Conservation (phyloP, 805 yeast genomes). For the Kodamaea kakaduensis region DNA sequence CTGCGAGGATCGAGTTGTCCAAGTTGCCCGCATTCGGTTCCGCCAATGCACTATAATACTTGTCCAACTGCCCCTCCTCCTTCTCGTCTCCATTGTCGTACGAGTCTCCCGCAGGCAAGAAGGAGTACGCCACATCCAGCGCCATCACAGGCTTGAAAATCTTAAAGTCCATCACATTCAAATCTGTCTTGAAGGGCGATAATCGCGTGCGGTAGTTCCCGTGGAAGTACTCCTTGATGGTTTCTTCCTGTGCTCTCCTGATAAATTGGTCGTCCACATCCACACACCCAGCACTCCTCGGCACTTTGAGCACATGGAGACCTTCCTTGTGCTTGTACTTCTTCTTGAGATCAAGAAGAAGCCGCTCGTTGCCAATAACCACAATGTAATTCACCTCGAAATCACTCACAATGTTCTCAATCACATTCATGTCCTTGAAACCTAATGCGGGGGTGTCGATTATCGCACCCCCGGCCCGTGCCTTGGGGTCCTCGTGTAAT, state of each 20-base stretch:
- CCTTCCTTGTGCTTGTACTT: constrained; percentile 36
- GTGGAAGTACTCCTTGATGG: constrained; percentile 85
- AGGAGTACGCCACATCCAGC: constrained; percentile 34
- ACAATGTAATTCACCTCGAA: constrained; percentile 60
- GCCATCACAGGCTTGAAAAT: constrained; percentile 57
- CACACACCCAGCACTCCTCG: constrained; percentile 72
- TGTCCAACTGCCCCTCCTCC: constrained; percentile 29
- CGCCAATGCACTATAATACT: constrained; percentile 30
- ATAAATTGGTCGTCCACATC: constrained; percentile 66
- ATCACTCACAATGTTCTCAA: constrained; percentile 54
- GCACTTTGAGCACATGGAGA: constrained; percentile 51
- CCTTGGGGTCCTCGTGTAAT: constrained; percentile 44
- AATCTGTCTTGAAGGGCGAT: constrained; percentile 83
- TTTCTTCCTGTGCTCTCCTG: constrained; percentile 68
- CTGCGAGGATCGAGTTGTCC: constrained; percentile 75
- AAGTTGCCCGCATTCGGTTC: constrained; percentile 52
- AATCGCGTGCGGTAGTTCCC: constrained; percentile 65
- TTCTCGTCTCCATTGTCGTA: constrained; percentile 28
- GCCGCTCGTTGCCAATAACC: constrained; percentile 73
- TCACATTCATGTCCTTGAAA: constrained; percentile 46
- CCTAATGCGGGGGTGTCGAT: constrained; percentile 71
- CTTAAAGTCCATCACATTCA: constrained; percentile 55
- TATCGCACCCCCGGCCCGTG: constrained; percentile 52
- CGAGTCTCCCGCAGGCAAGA: constrained; percentile 42
- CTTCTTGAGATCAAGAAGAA: constrained; percentile 59